Percentiles rank a stretch among this genome's conserved stretches.
phyloP scores from a whole-genome alignment of 179 eudicot genomes.

The Drosera spatulata region DNA sequence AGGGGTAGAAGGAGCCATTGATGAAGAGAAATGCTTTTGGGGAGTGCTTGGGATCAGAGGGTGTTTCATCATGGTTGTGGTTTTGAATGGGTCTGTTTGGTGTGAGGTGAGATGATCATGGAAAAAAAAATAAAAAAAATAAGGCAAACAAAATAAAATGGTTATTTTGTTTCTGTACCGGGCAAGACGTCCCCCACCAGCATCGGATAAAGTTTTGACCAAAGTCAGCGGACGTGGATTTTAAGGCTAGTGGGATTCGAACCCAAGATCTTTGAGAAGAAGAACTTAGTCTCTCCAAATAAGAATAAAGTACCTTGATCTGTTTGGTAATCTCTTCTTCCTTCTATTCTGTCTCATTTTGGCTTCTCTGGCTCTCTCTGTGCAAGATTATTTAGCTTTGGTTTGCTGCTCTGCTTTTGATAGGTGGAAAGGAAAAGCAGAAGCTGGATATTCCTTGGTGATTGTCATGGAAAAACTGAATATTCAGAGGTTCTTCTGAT shows the following conservation, averaged over 20 bases:
- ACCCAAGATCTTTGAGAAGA: too few relatives aligned
- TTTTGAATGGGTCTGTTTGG: conserved; percentile 31
- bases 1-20: conserved; percentile 27
- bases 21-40: conserved; percentile 41
- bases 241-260: too few relatives aligned
- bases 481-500: too few relatives aligned
- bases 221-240: too few relatives aligned
- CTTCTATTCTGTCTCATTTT: too few relatives aligned
- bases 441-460: too few relatives aligned
- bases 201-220: too few relatives aligned
- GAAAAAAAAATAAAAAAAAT: conserved; percentile 8
- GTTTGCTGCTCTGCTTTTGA: not conserved
- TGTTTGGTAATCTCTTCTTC: not conserved
- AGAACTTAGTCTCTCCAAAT: not conserved
- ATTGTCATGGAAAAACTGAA: too few relatives aligned
- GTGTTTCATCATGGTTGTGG: conserved; percentile 54
- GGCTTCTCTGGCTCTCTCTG: not conserved
- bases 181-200: too few relatives aligned
- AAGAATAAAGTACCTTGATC: not conserved
- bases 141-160: not conserved
- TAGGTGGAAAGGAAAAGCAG: not conserved
- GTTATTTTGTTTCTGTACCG: not conserved
- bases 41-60: conserved; percentile 59
- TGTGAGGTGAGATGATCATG: conserved; percentile 8
- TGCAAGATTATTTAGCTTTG: not conserved